Evolutionary conservation across 192 early-diverging fungal species (phyloP).

Genomic region (Linnemannia exigua): DNA sequence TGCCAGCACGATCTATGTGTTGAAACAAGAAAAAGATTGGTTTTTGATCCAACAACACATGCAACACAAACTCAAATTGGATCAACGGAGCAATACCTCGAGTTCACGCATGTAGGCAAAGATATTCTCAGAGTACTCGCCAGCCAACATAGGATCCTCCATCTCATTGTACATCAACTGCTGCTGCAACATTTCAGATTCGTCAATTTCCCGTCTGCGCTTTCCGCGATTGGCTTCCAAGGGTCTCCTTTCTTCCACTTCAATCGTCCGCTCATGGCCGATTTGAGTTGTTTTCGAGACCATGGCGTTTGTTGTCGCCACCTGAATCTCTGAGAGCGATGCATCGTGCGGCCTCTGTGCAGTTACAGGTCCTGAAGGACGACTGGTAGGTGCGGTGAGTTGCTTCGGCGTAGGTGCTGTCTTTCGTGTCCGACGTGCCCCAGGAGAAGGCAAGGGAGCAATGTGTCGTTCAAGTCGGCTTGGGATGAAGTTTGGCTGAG

Average conservation of each 20-base stretch:
- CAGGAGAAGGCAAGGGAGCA: neutral
- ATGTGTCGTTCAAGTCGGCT: neutral
- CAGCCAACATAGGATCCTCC: neutral
- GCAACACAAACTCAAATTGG: neutral
- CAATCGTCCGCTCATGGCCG: neutral
- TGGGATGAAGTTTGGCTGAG: neutral
- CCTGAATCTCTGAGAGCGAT: neutral
- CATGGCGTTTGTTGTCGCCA: neutral
- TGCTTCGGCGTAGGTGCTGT: neutral
- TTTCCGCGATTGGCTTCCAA: neutral
- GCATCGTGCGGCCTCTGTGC: neutral
- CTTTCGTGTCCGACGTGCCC: neutral
- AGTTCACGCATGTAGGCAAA: conserved; percentile 18
- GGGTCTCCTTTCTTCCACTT: neutral
- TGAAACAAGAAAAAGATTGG: neutral
- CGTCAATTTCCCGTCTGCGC: neutral
- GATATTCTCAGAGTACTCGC: conserved; percentile 21
- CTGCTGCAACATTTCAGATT: neutral
- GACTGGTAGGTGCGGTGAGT: neutral
- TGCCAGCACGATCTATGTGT: conserved; percentile 10
- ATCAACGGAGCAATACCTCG: conserved; percentile 4
- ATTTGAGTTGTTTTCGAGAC: neutral
- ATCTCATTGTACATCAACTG: neutral
- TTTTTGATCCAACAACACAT: neutral
- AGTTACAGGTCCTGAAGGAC: neutral